phyloP scores from a whole-genome alignment of 345 rosid genomes.

The Eucalyptus erythrocorys region DNA sequence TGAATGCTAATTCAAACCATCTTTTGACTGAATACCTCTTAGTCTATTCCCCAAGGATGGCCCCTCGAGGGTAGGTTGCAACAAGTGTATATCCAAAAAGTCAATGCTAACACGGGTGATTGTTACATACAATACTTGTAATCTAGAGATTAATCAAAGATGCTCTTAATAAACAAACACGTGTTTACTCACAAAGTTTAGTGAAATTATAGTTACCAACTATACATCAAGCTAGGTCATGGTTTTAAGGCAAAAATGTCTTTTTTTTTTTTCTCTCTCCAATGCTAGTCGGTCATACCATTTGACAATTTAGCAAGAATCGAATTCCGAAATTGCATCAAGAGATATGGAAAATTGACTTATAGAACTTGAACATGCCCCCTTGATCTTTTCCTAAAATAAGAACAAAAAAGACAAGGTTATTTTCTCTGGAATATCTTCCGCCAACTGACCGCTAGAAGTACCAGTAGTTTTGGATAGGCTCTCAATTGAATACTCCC shows the following conservation, averaged over 20 bases:
- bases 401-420: not conserved
- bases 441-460: not conserved
- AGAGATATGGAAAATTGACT: not conserved
- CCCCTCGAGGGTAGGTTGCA: not conserved
- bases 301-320: not conserved
- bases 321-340: not conserved
- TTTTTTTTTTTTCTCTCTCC: not conserved
- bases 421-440: not conserved
- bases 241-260: not conserved
- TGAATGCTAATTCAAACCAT: too few relatives aligned
- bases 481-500: not conserved
- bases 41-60: not conserved
- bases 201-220: not conserved
- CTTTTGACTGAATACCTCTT: fast-evolving
- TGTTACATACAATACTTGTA: not conserved
- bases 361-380: not conserved
- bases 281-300: not conserved
- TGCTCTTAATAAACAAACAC: not conserved
- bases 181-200: not conserved
- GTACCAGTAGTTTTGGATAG: not conserved
- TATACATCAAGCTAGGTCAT: not conserved
- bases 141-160: not conserved
- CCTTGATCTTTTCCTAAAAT: not conserved
- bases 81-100: not conserved
- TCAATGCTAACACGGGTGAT: not conserved